Conservation (phyloP, 306 rosid genomes). For the Trifolium pratense region DNA sequence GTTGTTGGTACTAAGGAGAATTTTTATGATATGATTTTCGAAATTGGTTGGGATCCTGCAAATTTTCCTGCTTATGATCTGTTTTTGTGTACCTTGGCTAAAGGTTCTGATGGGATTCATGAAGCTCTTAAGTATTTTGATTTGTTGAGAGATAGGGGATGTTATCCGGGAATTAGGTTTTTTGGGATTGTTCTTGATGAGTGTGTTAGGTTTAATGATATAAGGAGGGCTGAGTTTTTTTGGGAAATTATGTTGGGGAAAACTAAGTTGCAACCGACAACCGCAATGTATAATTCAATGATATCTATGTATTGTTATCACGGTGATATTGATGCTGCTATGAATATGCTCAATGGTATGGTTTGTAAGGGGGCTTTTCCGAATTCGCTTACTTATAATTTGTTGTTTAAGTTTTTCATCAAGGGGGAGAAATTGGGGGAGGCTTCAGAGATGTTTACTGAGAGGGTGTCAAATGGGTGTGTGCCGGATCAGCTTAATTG, state of each 20-base stretch:
- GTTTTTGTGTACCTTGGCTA: constrained; percentile 54
- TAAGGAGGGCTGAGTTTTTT: constrained; percentile 50
- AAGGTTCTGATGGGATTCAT: constrained; percentile 52
- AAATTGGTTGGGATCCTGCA: constrained; percentile 68
- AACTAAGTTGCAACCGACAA: constrained; percentile 44
- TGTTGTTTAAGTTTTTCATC: constrained; percentile 57
- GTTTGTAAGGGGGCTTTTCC: constrained; percentile 58
- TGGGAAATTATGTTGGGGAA: constrained; percentile 60
- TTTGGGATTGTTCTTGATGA: constrained; percentile 58
- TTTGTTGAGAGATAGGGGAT: constrained; percentile 52
- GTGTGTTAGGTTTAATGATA: constrained; percentile 55
- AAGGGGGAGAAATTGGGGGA: constrained; percentile 57
- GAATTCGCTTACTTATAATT: constrained; percentile 53
- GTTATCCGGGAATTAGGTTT: constrained; percentile 68
- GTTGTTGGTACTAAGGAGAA: constrained; percentile 54
- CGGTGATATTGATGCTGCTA: constrained; percentile 44
- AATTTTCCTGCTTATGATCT: constrained; percentile 68
- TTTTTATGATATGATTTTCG: constrained; percentile 66
- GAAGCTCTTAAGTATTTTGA: constrained; percentile 53
- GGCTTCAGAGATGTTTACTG: constrained; percentile 49
- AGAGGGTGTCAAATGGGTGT: constrained; percentile 73
- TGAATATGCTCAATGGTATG: constrained; percentile 64
- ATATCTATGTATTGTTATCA: constrained; percentile 54
- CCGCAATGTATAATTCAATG: constrained; percentile 57
- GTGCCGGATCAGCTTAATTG: constrained; percentile 61